A percentile compares a stretch with the other conserved stretches of the same genome.
Conservation (phyloP, 1,284 basidiomycete genomes). For the Naganishia cerealis region DNA sequence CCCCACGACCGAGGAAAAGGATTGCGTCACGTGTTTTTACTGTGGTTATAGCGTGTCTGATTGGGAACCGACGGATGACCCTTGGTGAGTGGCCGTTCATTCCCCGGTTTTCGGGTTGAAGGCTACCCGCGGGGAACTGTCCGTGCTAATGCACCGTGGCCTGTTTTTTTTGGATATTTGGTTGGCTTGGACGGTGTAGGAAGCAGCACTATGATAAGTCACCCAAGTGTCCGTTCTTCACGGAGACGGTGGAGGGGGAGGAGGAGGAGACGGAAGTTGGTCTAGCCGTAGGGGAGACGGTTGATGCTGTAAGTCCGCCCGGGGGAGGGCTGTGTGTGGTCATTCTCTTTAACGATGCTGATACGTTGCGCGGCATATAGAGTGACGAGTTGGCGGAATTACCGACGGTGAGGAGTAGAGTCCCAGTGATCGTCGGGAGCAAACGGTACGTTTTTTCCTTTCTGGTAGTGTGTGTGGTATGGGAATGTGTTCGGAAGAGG, state of each 20-base stretch:
- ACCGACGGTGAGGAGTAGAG: slow-evolving; percentile 18
- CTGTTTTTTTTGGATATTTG: slow-evolving; percentile 32
- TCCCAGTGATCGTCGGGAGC: slow-evolving; percentile 7
- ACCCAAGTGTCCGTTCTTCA: slow-evolving; percentile 51
- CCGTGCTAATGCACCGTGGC: slow-evolving; percentile 58
- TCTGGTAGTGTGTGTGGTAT: neutral
- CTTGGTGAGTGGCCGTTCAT: slow-evolving; percentile 56
- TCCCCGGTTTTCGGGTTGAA: slow-evolving; percentile 18
- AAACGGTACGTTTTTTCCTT: slow-evolving; percentile 19
- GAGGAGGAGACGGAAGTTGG: neutral
- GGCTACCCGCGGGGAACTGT: slow-evolving; percentile 68
- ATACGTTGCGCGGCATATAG: neutral
- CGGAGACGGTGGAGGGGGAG: slow-evolving; percentile 33
- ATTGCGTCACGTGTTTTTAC: slow-evolving; percentile 74
- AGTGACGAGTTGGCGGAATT: slow-evolving; percentile 16
- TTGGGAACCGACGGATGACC: slow-evolving; percentile 78
- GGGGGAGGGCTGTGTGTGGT: too few relatives aligned
- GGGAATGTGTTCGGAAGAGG: neutral
- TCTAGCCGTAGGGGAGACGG: neutral
- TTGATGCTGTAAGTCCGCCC: slow-evolving; percentile 7
- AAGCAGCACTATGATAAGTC: slow-evolving; percentile 44
- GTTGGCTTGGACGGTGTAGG: slow-evolving; percentile 32
- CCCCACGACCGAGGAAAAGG: slow-evolving; percentile 63
- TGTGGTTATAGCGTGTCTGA: slow-evolving; percentile 71
- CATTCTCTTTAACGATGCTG: neutral